These are phyloP conservation scores for Casuarina equisetifolia DNA, from an alignment of 306 rosid genomes.

Conservation along the genomic window DNA sequence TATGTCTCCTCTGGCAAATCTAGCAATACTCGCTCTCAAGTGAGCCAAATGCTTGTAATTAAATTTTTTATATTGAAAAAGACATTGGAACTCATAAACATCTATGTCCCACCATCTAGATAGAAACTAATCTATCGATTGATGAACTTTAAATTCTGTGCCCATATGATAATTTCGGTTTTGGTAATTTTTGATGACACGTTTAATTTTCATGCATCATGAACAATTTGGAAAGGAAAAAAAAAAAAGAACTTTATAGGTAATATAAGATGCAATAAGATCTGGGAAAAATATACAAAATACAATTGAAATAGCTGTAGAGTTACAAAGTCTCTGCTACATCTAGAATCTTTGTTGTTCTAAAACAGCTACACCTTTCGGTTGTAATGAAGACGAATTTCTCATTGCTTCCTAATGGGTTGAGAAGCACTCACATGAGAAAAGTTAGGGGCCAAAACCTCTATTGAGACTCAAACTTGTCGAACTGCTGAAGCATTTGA, in stretches of 20 bases:
- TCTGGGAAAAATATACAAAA: constrained; percentile 10
- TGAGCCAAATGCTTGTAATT: too few species aligned
- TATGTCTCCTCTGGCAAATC: too few species aligned
- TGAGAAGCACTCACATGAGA: constrained; percentile 8
- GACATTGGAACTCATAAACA: neutral
- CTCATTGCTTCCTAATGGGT: constrained; percentile 8
- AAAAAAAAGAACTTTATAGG: neutral
- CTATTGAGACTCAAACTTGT: constrained; percentile 64
- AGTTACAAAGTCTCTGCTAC: constrained; percentile 21
- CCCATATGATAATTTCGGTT: neutral
- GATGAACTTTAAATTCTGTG: neutral
- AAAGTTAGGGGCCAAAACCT: constrained; percentile 21
- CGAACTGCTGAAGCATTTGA: constrained; percentile 81
- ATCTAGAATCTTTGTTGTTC: constrained; percentile 28
- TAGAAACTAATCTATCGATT: neutral
- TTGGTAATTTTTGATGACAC: neutral
- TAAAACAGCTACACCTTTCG: constrained; percentile 20
- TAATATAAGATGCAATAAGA: constrained; percentile 16
- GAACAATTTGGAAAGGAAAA: neutral
- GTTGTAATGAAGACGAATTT: constrained; percentile 24
- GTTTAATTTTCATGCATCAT: neutral
- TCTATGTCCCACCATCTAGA: neutral
- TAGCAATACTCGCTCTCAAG: too few species aligned
- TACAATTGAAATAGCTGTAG: constrained; percentile 1
- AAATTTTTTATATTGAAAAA: neutral